Evolutionary conservation across 352 stramenopile species (phyloP).

Genomic region (Pythium coloratum): DNA sequence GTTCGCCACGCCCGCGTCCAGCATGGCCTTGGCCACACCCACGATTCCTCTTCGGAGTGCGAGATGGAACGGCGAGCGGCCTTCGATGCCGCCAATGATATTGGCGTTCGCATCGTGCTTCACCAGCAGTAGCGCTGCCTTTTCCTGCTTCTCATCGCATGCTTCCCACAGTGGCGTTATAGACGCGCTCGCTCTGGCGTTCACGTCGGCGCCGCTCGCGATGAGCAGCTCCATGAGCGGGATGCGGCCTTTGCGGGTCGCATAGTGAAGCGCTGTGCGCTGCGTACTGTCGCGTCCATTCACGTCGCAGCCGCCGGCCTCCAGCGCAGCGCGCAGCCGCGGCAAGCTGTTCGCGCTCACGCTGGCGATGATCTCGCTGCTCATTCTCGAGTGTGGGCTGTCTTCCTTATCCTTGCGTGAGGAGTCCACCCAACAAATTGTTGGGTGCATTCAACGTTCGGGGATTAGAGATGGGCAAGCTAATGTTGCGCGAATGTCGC

Average conservation of each 20-base stretch:
- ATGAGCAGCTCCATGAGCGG: not conserved
- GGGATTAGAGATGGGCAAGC: not conserved
- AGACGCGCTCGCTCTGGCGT: not conserved
- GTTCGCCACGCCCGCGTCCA: not conserved
- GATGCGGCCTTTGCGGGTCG: not conserved
- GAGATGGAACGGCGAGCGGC: constrained; percentile 1
- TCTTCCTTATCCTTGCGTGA: too few species aligned
- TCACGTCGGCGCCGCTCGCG: not conserved
- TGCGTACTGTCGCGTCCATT: not conserved
- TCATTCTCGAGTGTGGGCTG: not conserved
- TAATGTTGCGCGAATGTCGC: constrained; percentile 1
- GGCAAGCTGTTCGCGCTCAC: not conserved
- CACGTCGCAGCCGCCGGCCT: not conserved
- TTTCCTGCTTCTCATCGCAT: not conserved
- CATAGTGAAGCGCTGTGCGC: not conserved
- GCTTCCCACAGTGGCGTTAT: not conserved
- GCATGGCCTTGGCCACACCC: not conserved
- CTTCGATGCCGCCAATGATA: not conserved
- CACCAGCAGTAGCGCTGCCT: not conserved
- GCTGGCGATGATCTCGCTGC: not conserved
- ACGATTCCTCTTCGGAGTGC: not conserved
- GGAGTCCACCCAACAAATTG: not conserved
- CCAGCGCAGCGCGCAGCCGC: not conserved
- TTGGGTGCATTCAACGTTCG: not conserved
- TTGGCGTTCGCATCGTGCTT: not conserved